Conservation (phyloP, 176 grass and related monocot genomes). For the Aegilops bicornis region DNA sequence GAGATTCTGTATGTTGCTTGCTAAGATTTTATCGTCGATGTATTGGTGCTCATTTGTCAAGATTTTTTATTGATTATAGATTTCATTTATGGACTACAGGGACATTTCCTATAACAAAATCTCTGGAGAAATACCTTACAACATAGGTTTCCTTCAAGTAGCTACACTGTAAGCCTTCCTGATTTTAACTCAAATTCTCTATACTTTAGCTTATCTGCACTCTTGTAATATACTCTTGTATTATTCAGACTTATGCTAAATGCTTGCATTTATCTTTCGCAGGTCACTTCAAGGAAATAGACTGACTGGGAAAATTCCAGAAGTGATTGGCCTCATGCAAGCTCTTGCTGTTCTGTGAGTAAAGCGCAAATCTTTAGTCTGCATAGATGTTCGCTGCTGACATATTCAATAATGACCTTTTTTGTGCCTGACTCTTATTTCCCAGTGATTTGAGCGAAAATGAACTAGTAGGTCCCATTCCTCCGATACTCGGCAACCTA, state of each 20-base stretch:
- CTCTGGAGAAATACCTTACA: conserved; percentile 96
- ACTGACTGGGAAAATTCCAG: conserved; percentile 85
- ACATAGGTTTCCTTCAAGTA: conserved; percentile 99
- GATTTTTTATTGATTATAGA: not conserved
- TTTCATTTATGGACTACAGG: conserved; percentile 42
- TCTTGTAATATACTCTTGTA: not conserved
- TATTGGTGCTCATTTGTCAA: not conserved
- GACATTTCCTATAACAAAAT: conserved; percentile 99
- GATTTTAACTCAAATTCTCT: not conserved
- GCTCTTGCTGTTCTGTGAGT: conserved; percentile 99
- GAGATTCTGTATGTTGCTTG: conserved; percentile 79
- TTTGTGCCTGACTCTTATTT: not conserved
- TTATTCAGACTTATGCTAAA: conserved; percentile 7
- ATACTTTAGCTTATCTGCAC: not conserved
- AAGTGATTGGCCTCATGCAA: conserved; percentile 99
- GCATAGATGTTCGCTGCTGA: not conserved
- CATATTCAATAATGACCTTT: not conserved
- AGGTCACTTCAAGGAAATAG: conserved; percentile 98
- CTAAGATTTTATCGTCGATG: not conserved
- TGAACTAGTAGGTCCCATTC: conserved; percentile 81
- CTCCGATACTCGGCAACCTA: conserved; percentile 91
- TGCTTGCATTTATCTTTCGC: conserved; percentile 18
- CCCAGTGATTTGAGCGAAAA: conserved; percentile 92
- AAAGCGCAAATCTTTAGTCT: conserved; percentile 12
- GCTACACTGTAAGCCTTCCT: conserved; percentile 75